Base-by-base conservation (phyloP, 2,329 filamentous ascomycete genomes). In the Alternaria gaisen region DNA sequence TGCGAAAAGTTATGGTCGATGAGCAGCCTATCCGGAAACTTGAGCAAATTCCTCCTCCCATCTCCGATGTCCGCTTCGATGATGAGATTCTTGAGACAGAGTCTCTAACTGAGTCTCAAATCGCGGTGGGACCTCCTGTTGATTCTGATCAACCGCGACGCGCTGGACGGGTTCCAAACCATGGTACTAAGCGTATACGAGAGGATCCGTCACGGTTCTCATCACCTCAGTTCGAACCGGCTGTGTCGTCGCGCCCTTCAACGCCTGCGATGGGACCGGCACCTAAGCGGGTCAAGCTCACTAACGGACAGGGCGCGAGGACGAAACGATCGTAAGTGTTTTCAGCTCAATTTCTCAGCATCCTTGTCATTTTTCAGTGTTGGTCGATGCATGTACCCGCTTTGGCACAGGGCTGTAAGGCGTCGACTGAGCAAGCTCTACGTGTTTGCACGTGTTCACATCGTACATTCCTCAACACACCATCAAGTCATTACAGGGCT, bases 291-390 rank as follows among this genome's bases (percentile, higher is more conserved):
- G 61, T 76, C 22, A 78, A 77, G 63, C 62, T 77, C 53, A 77
- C 67, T 53, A 74, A 77, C 60, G 74, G 75, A 42, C 72, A 76
- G 56, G 66, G 74, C 56, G 76, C 76, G 51, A 71, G 74, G 44
- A 78, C 73, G 52, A 79, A 79, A 65, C 70, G 71, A 72, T 79
- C 76, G 76, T 79, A 73, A 76, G 76, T 77, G 53, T 55, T 52
- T 47, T 43, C 44, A 30, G 46, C 36, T 32, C 61, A 44, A 53
- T 68, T 50, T 43, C 48, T 9, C 50, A 46, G 53, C 47, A 60
- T 63, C 47, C 32, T 48, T 65, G 55, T 64, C 51, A 53, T 51
- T 57, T 66, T 50, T 56, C 38, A 53, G 47, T 34, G 64, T 59
- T 70, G 61, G 65, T 65, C 56, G 59, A 67, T 64, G 69, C 64